These are phyloP conservation scores for Candida wancherniae DNA, from an alignment of 805 yeast species.

Conservation along the genomic window DNA sequence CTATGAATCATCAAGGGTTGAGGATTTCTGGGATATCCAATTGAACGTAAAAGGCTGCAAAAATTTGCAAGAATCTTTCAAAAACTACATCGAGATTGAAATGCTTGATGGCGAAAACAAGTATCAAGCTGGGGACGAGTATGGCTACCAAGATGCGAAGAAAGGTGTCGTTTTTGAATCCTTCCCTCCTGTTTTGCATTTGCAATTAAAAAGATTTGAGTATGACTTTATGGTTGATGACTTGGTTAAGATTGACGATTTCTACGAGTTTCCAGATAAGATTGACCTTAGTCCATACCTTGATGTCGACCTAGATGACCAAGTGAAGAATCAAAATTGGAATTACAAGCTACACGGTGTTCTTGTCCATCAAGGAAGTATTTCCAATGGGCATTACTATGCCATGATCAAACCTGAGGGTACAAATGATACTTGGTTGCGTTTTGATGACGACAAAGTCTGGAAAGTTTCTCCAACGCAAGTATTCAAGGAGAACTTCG, in stretches of 20 bases:
- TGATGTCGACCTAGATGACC: slow-evolving; percentile 48
- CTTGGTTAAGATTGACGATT: slow-evolving; percentile 86
- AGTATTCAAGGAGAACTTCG: slow-evolving; percentile 90
- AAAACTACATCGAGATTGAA: slow-evolving; percentile 84
- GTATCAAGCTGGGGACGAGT: slow-evolving; percentile 80
- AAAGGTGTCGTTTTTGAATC: slow-evolving; percentile 91
- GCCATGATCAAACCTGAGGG: slow-evolving; percentile 76
- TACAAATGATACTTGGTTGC: slow-evolving; percentile 65
- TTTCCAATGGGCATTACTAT: slow-evolving; percentile 94
- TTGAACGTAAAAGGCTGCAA: slow-evolving; percentile 82
- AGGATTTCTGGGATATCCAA: slow-evolving; percentile 98
- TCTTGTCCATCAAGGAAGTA: slow-evolving; percentile 91
- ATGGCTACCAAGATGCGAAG: slow-evolving; percentile 90
- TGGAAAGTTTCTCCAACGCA: slow-evolving; percentile 80
- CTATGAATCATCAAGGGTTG: slow-evolving; percentile 85
- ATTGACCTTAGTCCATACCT: slow-evolving; percentile 78
- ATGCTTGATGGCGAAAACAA: slow-evolving; percentile 91
- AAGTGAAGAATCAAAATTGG: slow-evolving; percentile 53
- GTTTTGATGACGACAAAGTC: slow-evolving; percentile 94
- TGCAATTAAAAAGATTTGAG: slow-evolving; percentile 91
- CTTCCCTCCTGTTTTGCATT: slow-evolving; percentile 88
- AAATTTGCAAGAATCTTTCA: slow-evolving; percentile 69
- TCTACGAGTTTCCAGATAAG: slow-evolving; percentile 80
- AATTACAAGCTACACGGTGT: slow-evolving; percentile 88
- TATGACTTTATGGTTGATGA: slow-evolving; percentile 87